Percentiles rank a stretch among this genome's conserved stretches.
phyloP scores from a whole-genome alignment of 108 stramenopile species.

The Skeletonema marinoi region DNA sequence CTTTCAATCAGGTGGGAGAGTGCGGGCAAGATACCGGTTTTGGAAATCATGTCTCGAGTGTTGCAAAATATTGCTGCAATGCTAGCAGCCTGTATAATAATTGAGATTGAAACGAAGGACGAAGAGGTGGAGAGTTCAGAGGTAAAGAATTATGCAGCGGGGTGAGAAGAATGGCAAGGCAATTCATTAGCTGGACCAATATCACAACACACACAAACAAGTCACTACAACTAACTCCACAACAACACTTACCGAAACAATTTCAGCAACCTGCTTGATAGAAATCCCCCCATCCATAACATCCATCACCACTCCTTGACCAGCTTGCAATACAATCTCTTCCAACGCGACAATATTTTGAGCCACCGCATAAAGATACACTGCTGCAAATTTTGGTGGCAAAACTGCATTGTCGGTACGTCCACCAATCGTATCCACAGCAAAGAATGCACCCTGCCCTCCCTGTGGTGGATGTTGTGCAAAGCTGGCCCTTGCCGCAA shows the following conservation, averaged over 20 bases:
- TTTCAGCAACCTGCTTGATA: slow-evolving; percentile 9
- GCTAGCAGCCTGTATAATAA: slow-evolving; percentile 15
- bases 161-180: no score
- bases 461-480: neutral
- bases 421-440: neutral
- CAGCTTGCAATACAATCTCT: neutral
- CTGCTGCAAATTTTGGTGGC: neutral
- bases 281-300: neutral
- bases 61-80: slow-evolving; percentile 24
- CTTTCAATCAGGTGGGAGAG: slow-evolving; percentile 39
- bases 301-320: neutral
- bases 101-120: no score
- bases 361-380: slow-evolving; percentile 15
- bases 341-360: slow-evolving; percentile 11
- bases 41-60: slow-evolving; percentile 28
- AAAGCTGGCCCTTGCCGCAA: slow-evolving; percentile 4
- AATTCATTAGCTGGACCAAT: no score
- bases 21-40: slow-evolving; percentile 56
- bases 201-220: no score
- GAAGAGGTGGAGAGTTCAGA: no score
- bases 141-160: no score
- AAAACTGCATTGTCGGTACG: neutral
- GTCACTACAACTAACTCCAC: no score
- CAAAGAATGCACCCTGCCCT: neutral
- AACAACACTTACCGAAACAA: slow-evolving; percentile 4